Evolutionary conservation across 805 yeast species (phyloP), one percentile per base, ranked within the genome.

Genomic region (Clavispora fructus): DNA sequence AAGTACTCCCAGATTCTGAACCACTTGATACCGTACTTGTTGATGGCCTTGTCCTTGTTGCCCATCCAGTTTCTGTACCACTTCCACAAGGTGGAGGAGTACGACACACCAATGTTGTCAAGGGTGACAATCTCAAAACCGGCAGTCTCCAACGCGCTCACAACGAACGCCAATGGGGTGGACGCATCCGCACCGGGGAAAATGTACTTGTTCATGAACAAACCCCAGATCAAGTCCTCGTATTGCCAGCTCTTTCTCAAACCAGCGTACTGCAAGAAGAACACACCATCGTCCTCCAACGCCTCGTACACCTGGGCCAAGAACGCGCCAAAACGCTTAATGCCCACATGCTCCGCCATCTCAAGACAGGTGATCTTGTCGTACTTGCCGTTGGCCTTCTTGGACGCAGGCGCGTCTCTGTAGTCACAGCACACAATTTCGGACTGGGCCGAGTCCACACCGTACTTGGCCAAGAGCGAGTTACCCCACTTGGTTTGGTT

Each of bases 101-200:
- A 89, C 64, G 87, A 91, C 45, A 89, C 95, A 67, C 97, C 97
- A 58, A 89, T 86, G 69, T 86, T 89, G 67, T 89, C 97, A 48
- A 87, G 69, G 38, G 85, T 74, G 44, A 83, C 90, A 56, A 87
- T 80, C 73, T 89, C 97, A 63, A 89, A 89, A 3, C 96, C 96
- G 48, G 85, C 80, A 35, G 80, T 83, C 73, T 89, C 97, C 63
- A 89, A 78, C 51, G 78, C 73, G 52, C 85, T 78, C 50, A 83
- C 74, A 53, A 88, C 92, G 61, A 87, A 90, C 49, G 88, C 88
- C 57, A 90, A 78, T 33, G 97, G 97, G 47, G 97, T 90, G 7
- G 95, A 87, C 41, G 96, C 96, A 71, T 89, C 97, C 43, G 96
- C 96, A 69, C 97, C 97, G 39, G 97, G 96, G 88, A 89, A 89